Evolutionary conservation across 2,329 filamentous ascomycete genomes (phyloP), one percentile per base, ranked within the genome.

Genomic region (Exophiala sp.): DNA sequence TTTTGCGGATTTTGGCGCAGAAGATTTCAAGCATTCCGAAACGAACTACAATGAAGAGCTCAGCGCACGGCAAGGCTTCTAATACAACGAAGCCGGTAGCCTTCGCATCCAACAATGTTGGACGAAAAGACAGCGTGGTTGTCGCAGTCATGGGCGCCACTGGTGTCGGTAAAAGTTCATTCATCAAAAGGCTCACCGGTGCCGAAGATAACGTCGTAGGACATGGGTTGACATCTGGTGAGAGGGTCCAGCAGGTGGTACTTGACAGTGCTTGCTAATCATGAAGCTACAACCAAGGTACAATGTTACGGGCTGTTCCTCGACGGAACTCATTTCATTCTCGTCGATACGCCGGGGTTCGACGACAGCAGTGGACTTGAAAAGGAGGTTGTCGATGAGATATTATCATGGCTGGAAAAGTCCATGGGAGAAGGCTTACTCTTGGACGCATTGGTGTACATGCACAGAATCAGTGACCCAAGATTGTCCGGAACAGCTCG

Each of bases 311-410:
- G 12, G n/a, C 16, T 32, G 18, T 14, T 40, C 40, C 41, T 24
- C 16, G 14, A 32, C 7, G 21, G n/a, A 14, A 33, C 29, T 10
- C 20, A 42, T 18, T 42, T 21, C 21, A 18, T 34, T 14, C 47
- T 61, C 12, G 42, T 60, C 12, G 57, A 61, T 20, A 59, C 44
- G 2, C 58, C 57, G 9, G 43, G 58, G 5, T 61, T 61, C 36
- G 48, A 52, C 38, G 54, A 55, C 38, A 35, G 40, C 11, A 54
- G 18, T n/a, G 34, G 43, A 20, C 14, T 35, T 9, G 44, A 61
- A 18, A 40, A 39, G 5, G 16, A 41, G 4, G 50, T 52, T 12
- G 36, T 58, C 32, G 29, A 40, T 7, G 33, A 55, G n/a, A 43
- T 60, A n/a, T 36, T 51, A 32, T 24, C 16, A 12, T 57, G 48